phyloP scores from a whole-genome alignment of 192 early-diverging fungal genomes.

The Mortierella antarctica region DNA sequence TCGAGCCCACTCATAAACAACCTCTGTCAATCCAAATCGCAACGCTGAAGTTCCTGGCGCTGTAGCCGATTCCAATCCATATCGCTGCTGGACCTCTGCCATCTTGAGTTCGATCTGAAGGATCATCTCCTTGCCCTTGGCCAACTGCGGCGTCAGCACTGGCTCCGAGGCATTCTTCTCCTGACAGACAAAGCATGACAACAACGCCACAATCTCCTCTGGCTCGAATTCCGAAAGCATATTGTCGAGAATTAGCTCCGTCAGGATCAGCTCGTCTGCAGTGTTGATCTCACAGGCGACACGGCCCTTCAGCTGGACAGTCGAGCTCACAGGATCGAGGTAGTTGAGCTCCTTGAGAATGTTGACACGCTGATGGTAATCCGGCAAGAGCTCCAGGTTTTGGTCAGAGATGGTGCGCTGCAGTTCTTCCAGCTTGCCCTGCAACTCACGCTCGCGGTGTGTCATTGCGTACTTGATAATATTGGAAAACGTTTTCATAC shows the following conservation, averaged over 20 bases:
- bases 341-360: constrained; percentile 87
- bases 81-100: constrained; percentile 76
- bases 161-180: constrained; percentile 83
- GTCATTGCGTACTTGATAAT: constrained; percentile 59
- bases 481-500: too few species aligned
- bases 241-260: constrained; percentile 95
- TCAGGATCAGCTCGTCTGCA: constrained; percentile 93
- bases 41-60: constrained; percentile 51
- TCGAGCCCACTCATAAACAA: constrained; percentile 98
- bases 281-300: constrained; percentile 99
- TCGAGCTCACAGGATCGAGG: constrained; percentile 80
- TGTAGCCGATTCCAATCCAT: constrained; percentile 65
- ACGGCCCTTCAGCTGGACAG: constrained; percentile 94
- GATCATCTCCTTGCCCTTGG: constrained; percentile 72
- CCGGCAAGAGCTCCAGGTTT: constrained; percentile 92
- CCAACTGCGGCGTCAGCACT: constrained; percentile 71
- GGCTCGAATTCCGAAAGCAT: constrained; percentile 89
- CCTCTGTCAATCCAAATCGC: constrained; percentile 92
- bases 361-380: constrained; percentile 89
- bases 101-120: constrained; percentile 74
- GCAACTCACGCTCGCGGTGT: constrained; percentile 68
- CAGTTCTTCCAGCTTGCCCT: constrained; percentile 78
- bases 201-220: constrained; percentile 91
- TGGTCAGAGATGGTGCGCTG: constrained; percentile 86
- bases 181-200: constrained; percentile 96